These are phyloP conservation scores for Microthyrium microscopicum DNA, from an alignment of 2,329 filamentous ascomycete species.

Conservation along the genomic window DNA sequence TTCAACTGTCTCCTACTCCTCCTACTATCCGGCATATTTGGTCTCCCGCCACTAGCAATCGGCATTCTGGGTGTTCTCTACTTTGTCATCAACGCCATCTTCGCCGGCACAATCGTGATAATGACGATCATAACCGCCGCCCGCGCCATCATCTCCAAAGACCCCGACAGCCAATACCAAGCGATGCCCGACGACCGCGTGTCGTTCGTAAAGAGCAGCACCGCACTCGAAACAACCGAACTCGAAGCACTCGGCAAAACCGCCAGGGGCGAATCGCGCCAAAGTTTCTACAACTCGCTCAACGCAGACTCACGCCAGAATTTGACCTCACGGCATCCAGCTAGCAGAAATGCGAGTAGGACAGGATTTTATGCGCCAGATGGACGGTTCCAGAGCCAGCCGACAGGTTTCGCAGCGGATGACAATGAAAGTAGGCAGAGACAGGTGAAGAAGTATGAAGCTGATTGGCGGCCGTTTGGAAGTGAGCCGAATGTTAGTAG, in stretches of 20 bases:
- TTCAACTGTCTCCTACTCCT: conserved; percentile 78
- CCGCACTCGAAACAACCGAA: conserved; percentile 45
- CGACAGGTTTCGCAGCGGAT: too few species aligned
- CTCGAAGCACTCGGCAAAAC: conserved; percentile 37
- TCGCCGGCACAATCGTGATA: conserved; percentile 24
- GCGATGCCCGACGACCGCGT: conserved; percentile 92
- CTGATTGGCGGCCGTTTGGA: too few species aligned
- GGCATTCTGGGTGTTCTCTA: conserved; percentile 9
- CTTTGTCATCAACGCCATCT: conserved; percentile 8
- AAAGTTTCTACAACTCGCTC: too few species aligned
- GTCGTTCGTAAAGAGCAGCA: conserved; percentile 94
- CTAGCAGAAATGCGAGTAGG: too few species aligned
- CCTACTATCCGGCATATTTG: conserved; percentile 75
- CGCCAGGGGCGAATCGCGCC: conserved; percentile 8
- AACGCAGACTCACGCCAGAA: too few species aligned
- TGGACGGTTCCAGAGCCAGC: too few species aligned
- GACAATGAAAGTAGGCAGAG: too few species aligned
- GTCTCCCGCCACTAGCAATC: conserved; percentile 38
- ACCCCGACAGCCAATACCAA: conserved; percentile 87
- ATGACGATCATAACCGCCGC: conserved; percentile 63
- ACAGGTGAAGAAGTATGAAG: too few species aligned
- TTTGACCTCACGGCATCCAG: too few species aligned
- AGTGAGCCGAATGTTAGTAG: too few species aligned
- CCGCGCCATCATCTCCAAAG: conserved; percentile 73
- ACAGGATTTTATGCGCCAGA: too few species aligned